Conservation (phyloP, 1,139 yeast genomes). For the Nakaseomyces uthaithaninus region DNA sequence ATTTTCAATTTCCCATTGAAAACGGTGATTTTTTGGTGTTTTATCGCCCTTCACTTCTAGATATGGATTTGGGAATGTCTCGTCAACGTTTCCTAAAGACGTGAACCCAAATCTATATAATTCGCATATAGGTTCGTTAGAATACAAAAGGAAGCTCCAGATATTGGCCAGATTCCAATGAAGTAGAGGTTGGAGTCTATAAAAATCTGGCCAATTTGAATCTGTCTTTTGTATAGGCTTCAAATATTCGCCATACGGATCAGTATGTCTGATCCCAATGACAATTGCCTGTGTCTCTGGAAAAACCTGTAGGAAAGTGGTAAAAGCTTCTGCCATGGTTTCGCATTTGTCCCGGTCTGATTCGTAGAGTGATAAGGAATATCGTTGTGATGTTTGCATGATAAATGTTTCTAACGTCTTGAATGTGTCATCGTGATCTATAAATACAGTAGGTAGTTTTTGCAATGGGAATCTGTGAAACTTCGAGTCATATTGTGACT, state of each 20-base stretch:
- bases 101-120: conserved; percentile 30
- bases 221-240: conserved; percentile 30
- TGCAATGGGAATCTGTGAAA: conserved; percentile 25
- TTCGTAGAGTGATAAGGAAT: conserved; percentile 28
- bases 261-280: conserved; percentile 31
- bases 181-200: conserved; percentile 31
- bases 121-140: conserved; percentile 31
- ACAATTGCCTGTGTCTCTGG: conserved; percentile 28
- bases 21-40: conserved; percentile 11
- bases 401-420: conserved; percentile 26
- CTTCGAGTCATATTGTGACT: conserved; percentile 19
- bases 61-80: conserved; percentile 30
- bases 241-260: conserved; percentile 28
- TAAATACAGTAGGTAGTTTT: conserved; percentile 28
- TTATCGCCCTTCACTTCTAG: conserved; percentile 10
- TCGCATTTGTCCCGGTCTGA: conserved; percentile 12
- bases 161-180: conserved; percentile 30
- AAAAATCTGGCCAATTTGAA: conserved; percentile 31
- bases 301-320: conserved; percentile 18
- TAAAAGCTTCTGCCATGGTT: conserved; percentile 29
- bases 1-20: conserved; percentile 26
- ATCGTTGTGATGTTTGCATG: conserved; percentile 20
- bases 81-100: conserved; percentile 27
- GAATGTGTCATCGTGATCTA: conserved; percentile 27
- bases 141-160: conserved; percentile 31